A percentile compares a stretch with the other conserved stretches of the same genome.
Evolutionary conservation across 202 grass and related monocot species (phyloP).

Genomic region (Musa balbisiana): DNA sequence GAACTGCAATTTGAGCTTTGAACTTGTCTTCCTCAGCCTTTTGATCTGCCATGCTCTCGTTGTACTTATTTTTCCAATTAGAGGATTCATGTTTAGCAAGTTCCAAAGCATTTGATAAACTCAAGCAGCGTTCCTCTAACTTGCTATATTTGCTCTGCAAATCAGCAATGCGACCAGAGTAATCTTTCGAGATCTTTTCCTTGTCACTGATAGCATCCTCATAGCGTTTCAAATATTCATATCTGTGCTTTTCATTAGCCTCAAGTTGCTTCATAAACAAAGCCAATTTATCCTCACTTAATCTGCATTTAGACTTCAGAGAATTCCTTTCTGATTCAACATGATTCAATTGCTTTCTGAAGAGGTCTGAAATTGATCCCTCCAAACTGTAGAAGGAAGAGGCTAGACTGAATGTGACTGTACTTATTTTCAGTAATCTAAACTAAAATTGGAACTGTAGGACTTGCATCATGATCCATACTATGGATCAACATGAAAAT

Average conservation of each 20-base stretch:
- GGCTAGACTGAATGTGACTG: not conserved
- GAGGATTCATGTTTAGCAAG: constrained; percentile 55
- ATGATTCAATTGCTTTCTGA: constrained; percentile 71
- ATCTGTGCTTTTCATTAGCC: constrained; percentile 67
- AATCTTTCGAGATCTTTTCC: constrained; percentile 86
- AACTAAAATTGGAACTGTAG: not conserved
- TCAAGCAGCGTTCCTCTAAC: constrained; percentile 66
- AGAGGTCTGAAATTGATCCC: constrained; percentile 63
- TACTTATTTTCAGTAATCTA: not conserved
- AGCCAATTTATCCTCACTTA: constrained; percentile 68
- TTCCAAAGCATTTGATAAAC: constrained; percentile 58
- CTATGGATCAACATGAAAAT: not conserved
- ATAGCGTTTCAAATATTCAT: constrained; percentile 76
- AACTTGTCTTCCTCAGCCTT: constrained; percentile 79
- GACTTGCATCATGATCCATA: too few species aligned
- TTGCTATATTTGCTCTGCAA: constrained; percentile 81
- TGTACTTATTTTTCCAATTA: constrained; percentile 82
- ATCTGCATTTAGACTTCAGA: constrained; percentile 66
- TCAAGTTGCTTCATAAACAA: constrained; percentile 81
- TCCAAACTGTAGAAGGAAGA: constrained; percentile 47
- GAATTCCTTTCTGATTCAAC: constrained; percentile 66
- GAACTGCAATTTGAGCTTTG: constrained; percentile 56
- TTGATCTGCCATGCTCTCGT: constrained; percentile 41
- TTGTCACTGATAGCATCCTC: constrained; percentile 91
- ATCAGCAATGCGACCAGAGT: constrained; percentile 53